A percentile compares a stretch with the other conserved stretches of the same genome.
phyloP scores from a whole-genome alignment of 139 green algal genomes.

The Volvox reticuliferus region DNA sequence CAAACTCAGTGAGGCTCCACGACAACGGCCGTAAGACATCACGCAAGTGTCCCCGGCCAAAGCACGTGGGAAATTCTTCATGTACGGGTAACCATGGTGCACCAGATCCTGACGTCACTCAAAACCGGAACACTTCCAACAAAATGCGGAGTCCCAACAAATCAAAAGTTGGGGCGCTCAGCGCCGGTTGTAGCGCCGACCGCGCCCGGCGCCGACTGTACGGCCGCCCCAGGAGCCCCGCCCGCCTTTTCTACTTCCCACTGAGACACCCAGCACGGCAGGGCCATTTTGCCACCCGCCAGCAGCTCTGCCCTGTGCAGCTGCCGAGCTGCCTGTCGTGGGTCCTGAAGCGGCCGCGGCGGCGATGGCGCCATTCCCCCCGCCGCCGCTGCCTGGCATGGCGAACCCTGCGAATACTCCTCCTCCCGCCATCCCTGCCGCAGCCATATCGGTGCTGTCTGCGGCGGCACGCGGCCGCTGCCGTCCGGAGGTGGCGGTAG shows the following conservation, averaged over 20 bases:
- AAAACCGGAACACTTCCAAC: no score
- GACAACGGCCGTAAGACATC: no score
- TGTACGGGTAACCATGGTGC: no score
- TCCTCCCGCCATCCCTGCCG: background rate
- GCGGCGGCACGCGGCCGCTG: background rate
- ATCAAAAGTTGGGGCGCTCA: background rate
- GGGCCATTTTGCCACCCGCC: background rate
- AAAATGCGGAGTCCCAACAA: no score
- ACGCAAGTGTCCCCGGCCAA: no score
- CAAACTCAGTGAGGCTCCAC: no score
- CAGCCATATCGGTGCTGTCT: background rate
- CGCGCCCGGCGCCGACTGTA: no score
- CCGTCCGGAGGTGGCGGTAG: background rate
- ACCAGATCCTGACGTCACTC: no score
- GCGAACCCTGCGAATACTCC: background rate
- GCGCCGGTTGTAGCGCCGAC: background rate
- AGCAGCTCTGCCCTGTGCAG: background rate
- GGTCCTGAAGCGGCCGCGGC: background rate
- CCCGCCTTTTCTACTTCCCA: background rate
- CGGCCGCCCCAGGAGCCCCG: no score
- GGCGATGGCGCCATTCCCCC: background rate
- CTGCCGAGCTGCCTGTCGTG: background rate
- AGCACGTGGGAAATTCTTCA: no score
- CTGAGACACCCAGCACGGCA: background rate
- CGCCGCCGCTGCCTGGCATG: background rate